A percentile compares a stretch with the other conserved stretches of the same genome.
These are phyloP conservation scores for Chlamydomonas sphaeroides DNA, from an alignment of 139 green algal species.

Conservation along the genomic window DNA sequence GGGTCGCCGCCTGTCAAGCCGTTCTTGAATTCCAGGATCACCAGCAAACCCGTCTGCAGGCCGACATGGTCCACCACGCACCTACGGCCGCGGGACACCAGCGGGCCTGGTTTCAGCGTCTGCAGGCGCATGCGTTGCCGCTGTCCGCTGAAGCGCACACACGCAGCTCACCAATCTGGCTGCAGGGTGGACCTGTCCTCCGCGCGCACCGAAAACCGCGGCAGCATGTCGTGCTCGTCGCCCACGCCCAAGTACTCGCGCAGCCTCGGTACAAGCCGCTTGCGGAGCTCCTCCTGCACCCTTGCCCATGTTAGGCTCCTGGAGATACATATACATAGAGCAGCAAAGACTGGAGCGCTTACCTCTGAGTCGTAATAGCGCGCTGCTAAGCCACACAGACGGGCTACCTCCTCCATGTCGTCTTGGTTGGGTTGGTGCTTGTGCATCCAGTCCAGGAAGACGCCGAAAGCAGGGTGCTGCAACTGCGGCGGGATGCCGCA, in stretches of 20 bases:
- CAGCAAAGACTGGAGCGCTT: neutral
- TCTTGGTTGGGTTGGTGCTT: neutral
- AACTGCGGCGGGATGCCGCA: neutral
- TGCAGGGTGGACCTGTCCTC: neutral
- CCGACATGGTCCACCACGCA: neutral
- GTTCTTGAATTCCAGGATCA: neutral
- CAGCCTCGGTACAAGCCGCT: neutral
- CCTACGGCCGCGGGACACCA: neutral
- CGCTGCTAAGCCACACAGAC: neutral
- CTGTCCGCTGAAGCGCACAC: neutral
- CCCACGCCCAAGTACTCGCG: neutral
- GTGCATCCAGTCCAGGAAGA: neutral
- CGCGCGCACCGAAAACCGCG: neutral
- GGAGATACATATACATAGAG: neutral
- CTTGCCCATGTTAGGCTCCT: neutral
- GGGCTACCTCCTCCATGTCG: neutral
- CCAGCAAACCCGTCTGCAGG: neutral
- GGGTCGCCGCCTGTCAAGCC: neutral
- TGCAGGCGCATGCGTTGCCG: neutral
- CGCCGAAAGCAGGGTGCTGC: slow-evolving; percentile 5
- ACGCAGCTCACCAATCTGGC: neutral
- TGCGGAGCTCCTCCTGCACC: neutral
- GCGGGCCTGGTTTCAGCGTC: neutral
- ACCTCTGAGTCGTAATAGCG: neutral
- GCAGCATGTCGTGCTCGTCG: neutral